Conservation (phyloP, 352 stramenopile genomes). For the Globisporangium cederbergense region DNA sequence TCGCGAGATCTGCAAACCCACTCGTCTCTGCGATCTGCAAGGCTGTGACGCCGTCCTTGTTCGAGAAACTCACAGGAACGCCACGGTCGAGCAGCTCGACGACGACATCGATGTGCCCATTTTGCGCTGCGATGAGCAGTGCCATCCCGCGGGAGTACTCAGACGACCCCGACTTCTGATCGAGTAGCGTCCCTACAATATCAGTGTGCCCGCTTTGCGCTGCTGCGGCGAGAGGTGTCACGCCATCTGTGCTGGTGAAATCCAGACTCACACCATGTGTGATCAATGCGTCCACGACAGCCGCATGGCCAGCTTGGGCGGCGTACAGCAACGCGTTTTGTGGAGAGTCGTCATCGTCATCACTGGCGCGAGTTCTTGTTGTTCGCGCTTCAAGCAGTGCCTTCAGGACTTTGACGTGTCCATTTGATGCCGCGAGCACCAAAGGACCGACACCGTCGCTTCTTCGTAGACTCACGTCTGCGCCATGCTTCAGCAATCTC, state of each 20-base stretch:
- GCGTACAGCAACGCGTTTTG: slow-evolving; percentile 11
- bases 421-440: slow-evolving; percentile 11
- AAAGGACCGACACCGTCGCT: slow-evolving; percentile 7
- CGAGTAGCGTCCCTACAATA: background rate
- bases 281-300: slow-evolving; percentile 3
- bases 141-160: slow-evolving; percentile 6
- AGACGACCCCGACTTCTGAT: background rate
- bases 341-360: background rate
- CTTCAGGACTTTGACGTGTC: slow-evolving; percentile 5
- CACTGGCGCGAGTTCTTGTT: background rate
- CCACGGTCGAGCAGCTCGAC: slow-evolving; percentile 10
- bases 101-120: slow-evolving; percentile 2
- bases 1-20: slow-evolving; percentile 5
- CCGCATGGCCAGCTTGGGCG: slow-evolving; percentile 4
- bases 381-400: background rate
- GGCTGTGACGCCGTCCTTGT: background rate
- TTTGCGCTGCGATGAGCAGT: slow-evolving; percentile 3
- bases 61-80: slow-evolving; percentile 7
- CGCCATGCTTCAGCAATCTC: slow-evolving; percentile 2
- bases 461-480: slow-evolving; percentile 2
- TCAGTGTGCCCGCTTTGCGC: slow-evolving; percentile 5
- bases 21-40: slow-evolving; percentile 9
- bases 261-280: background rate
- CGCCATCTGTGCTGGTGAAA: background rate
- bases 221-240: slow-evolving; percentile 3